These are phyloP conservation scores for Plectosphaerella plurivora DNA, from an alignment of 2,329 filamentous ascomycete species.

Conservation along the genomic window DNA sequence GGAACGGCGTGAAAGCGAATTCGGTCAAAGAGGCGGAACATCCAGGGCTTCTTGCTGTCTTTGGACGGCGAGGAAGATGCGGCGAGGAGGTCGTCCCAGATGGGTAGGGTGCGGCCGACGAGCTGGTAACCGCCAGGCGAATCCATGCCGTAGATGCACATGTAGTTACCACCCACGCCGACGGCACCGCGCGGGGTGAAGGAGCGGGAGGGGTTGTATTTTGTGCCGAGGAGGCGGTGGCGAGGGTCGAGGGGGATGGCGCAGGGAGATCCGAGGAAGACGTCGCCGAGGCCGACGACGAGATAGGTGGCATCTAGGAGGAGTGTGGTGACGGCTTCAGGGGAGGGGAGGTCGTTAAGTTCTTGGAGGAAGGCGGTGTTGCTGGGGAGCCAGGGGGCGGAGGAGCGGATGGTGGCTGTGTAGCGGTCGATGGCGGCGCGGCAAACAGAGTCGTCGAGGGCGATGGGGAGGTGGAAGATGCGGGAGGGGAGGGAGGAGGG, in stretches of 20 bases:
- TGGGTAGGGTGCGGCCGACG: constrained; percentile 26
- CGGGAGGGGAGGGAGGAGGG: constrained; percentile 20
- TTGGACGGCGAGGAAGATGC: neutral
- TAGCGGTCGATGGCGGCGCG: constrained; percentile 54
- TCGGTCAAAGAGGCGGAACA: constrained; percentile 26
- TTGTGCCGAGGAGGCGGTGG: constrained; percentile 29
- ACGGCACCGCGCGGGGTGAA: constrained; percentile 29
- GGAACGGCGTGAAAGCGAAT: constrained; percentile 24
- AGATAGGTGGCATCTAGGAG: constrained; percentile 27
- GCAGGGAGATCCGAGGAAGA: constrained; percentile 33
- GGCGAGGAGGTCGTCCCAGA: constrained; percentile 22
- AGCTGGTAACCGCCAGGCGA: constrained; percentile 32
- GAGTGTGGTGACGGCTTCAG: constrained; percentile 16
- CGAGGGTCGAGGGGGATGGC: constrained; percentile 27
- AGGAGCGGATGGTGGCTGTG: constrained; percentile 54
- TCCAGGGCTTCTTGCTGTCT: constrained; percentile 14
- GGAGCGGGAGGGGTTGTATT: constrained; percentile 31
- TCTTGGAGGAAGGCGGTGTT: constrained; percentile 50
- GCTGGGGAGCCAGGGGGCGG: constrained; percentile 58
- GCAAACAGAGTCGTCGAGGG: constrained; percentile 31
- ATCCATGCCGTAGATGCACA: constrained; percentile 33
- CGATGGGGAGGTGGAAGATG: constrained; percentile 28
- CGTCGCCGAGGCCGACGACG: constrained; percentile 31
- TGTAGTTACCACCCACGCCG: constrained; percentile 30
- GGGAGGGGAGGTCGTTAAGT: constrained; percentile 23